A percentile compares a stretch with the other conserved stretches of the same genome.
Conservation (phyloP, 2,329 filamentous ascomycete genomes). For the Albifimbria verrucaria region DNA sequence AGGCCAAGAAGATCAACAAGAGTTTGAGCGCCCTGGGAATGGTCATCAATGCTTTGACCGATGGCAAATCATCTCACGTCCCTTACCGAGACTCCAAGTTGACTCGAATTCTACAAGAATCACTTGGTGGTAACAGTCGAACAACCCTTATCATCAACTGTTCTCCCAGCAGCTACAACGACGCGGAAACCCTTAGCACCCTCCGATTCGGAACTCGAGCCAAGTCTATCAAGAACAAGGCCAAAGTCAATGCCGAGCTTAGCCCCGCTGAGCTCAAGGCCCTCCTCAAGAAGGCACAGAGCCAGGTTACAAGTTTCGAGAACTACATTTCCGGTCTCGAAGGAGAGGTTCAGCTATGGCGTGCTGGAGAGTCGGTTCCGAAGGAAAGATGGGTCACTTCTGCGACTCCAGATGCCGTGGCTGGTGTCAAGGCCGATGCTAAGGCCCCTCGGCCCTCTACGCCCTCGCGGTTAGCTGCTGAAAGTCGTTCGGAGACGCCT, state of each 20-base stretch:
- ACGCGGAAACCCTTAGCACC: conserved; percentile 88
- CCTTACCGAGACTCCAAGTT: conserved; percentile 98
- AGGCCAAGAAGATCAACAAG: conserved; percentile 99
- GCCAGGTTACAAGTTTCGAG: conserved; percentile 84
- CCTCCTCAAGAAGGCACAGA: conserved; percentile 87
- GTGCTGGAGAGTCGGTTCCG: conserved; percentile 81
- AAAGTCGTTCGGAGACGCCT: conserved; percentile 61
- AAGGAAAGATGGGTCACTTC: conserved; percentile 83
- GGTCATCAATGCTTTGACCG: conserved; percentile 97
- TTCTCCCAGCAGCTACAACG: conserved; percentile 98
- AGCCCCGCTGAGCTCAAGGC: conserved; percentile 93
- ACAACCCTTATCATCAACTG: conserved; percentile 99
- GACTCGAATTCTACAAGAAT: conserved; percentile 95
- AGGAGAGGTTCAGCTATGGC: conserved; percentile 82
- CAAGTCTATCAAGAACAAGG: conserved; percentile 99
- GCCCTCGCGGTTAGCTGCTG: conserved; percentile 46
- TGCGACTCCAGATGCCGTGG: conserved; percentile 45
- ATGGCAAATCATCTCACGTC: conserved; percentile 93
- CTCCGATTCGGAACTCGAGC: conserved; percentile 92
- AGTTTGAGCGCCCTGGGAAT: conserved; percentile 96
- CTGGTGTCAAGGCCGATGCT: conserved; percentile 37
- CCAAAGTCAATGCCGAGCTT: conserved; percentile 98
- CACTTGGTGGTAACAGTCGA: conserved; percentile 92
- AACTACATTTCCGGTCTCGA: conserved; percentile 81
- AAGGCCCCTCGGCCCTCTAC: conserved; percentile 51